Evolutionary conservation across 1,284 basidiomycete genomes (phyloP).

Genomic region (Anthracocystis panici-leucophaei): DNA sequence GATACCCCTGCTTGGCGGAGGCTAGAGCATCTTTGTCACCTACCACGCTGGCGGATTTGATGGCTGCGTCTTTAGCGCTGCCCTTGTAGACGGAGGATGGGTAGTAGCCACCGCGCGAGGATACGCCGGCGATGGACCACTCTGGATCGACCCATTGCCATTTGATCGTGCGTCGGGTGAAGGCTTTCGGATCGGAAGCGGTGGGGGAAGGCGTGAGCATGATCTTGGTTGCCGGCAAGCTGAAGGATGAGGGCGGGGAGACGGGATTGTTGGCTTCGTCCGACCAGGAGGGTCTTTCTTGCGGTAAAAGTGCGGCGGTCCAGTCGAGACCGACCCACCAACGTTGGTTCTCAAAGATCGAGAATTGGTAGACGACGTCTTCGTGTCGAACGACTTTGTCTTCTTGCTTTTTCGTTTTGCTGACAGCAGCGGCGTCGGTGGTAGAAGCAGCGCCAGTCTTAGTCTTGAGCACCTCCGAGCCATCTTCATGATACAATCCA

Average conservation of each 20-base stretch:
- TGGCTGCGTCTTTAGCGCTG: conserved; percentile 43
- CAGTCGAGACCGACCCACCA: conserved; percentile 83
- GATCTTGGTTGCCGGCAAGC: conserved; percentile 70
- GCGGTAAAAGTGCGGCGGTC: conserved; percentile 89
- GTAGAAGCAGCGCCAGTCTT: background rate
- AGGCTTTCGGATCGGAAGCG: conserved; percentile 54
- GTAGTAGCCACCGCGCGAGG: conserved; percentile 24
- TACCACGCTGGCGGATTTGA: conserved; percentile 20
- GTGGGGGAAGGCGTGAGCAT: conserved; percentile 64
- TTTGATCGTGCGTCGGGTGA: conserved; percentile 62
- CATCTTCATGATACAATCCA: conserved; percentile 30
- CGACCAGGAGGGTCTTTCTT: conserved; percentile 88
- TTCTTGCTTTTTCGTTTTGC: background rate
- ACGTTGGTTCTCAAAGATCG: conserved; percentile 89
- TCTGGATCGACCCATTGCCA: conserved; percentile 72
- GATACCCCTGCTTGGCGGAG: conserved; percentile 45
- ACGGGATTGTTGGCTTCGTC: conserved; percentile 70
- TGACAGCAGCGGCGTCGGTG: background rate
- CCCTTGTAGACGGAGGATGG: conserved; percentile 33
- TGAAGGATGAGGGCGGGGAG: conserved; percentile 74
- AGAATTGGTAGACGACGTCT: conserved; percentile 67
- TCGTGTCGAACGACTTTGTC: conserved; percentile 54
- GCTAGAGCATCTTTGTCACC: conserved; percentile 40
- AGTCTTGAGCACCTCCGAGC: conserved; percentile 15
- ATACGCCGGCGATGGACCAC: conserved; percentile 69